Conservation (phyloP, 441 rosid genomes). For the Biscutella laevigata region DNA sequence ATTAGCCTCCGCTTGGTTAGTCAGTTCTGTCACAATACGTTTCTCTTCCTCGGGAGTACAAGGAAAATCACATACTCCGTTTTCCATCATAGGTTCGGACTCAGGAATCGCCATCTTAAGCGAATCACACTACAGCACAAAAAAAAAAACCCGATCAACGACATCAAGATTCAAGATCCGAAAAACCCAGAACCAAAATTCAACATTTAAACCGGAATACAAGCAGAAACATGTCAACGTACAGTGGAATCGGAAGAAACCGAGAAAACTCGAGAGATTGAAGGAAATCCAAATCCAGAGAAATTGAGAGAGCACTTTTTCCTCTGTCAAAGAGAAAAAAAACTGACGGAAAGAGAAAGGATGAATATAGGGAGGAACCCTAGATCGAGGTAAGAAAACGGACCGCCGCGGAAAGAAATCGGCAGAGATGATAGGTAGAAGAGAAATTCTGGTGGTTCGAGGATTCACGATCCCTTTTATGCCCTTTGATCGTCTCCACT, state of each 20-base stretch:
- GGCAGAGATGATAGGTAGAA: constrained; percentile 8
- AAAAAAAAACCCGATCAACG: not conserved
- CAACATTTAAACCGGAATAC: too few relatives aligned
- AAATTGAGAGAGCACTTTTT: constrained; percentile 1
- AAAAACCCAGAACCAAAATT: not conserved
- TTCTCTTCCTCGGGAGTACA: constrained; percentile 59
- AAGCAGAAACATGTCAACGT: not conserved
- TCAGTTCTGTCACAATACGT: constrained; percentile 48
- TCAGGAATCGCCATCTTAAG: constrained; percentile 44
- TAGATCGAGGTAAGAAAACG: constrained; percentile 16
- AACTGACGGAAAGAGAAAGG: not conserved
- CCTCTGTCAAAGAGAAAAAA: constrained; percentile 8
- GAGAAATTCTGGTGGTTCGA: too few relatives aligned
- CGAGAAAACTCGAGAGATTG: constrained; percentile 14
- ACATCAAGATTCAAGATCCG: not conserved
- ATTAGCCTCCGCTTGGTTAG: constrained; percentile 42
- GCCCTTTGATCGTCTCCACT: constrained; percentile 14
- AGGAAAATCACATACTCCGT: constrained; percentile 45
- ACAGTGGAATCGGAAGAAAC: constrained; percentile 14
- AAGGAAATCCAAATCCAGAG: constrained; percentile 14
- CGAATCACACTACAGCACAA: constrained; percentile 14
- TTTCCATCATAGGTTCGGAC: constrained; percentile 43
- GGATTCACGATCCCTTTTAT: constrained; percentile 29
- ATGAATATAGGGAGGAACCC: constrained; percentile 14
- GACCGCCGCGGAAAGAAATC: constrained; percentile 23